Evolutionary conservation across 805 yeast species (phyloP), one percentile per base, ranked within the genome.

Genomic region (Kuraishia piskuri): DNA sequence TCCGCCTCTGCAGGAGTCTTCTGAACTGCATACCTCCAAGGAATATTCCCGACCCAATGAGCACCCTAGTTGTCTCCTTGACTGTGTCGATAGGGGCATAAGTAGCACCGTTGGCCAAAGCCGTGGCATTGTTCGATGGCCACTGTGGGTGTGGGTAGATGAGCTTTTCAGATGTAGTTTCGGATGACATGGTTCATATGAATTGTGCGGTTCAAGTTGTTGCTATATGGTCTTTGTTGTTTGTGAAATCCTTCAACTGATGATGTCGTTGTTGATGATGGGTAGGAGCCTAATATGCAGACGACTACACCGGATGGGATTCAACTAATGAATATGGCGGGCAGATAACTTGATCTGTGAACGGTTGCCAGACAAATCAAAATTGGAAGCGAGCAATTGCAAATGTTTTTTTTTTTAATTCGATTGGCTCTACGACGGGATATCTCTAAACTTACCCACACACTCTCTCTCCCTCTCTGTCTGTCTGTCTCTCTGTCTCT

Each of bases 1-100:
- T 68, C 55, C 71, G 59, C 48, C 63, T 64, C 56, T 70, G 73
- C 31, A 68, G 50, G 52, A 66, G 50, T 54, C 73, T 62, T 62
- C 74, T 65, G 22, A 68, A 54, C 46, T 70, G 72, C 67, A 65
- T 67, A 53, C 71, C 74, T 21, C 67, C 68, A 20, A 68, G 55
- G 49, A 70, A 60, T 12, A 68, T 53, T n/a, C 66, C 67, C 1
- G 72, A 59, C 25, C 59, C 65, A 12, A 63, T 44, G 6, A 61
- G 56, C n/a, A 63, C 56, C 51, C 67, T 68, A 24, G 58, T 53
- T 12, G 69, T 57, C 44, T 64, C 62, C 40, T 50, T 53, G n/a
- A 68, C 50, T 14, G 73, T 66, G 56, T 69, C 67, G 25, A 59
- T 63, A 17, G 72, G 71, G 37, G 53, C 53, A 52, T 52, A 58